Evolutionary conservation across 257 asterid species (phyloP), one percentile per base, ranked within the genome.

Genomic region (Solanum piurae): DNA sequence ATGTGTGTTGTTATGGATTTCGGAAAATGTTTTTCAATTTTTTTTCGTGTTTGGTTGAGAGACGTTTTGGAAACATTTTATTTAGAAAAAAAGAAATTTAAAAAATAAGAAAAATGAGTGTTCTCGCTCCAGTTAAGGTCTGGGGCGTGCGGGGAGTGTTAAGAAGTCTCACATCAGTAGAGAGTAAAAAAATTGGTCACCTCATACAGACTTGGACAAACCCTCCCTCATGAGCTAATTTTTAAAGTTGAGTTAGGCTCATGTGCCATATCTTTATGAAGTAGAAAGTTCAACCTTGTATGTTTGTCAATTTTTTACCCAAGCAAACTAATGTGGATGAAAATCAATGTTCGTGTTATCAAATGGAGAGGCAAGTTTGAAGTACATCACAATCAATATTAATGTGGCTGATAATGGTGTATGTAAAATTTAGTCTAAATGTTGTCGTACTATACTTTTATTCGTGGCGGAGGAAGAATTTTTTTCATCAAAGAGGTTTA

Each of bases 261-360:
- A 55, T 0, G 1, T 6, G 4, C 0, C 62, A 18, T 55, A 18
- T 6, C 2, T 55, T 1, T 55, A 55, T 1, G 62, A 49, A 49
- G 62, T 52, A 52, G 62, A 52, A 52, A 16, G 8, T 1, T 77
- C 62, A 44, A 5, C 7, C 34, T 79, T 27, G 38, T 25, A 9
- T 79, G 5, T 2, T 27, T 79, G 8, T 1, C 37, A 16, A 25
- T 12, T 13, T 44, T 79, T 77, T 6, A 9, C 34, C 37, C 66
- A 79, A 25, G 84, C 84, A 79, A 27, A n/a, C 9, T 18, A 79
- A 44, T 42, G 84, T 80, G 85, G 68, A 80, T 80, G 85, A 25
- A 80, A 79, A 46, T 13, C 58, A 46, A 79, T 7, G 64, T 44
- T 44, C 8, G 25, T 79, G 38, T 79, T 44, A 79, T 62, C 84